A percentile compares a stretch with the other conserved stretches of the same genome.
These are phyloP conservation scores for Epichloe festucae DNA, from an alignment of 2,329 filamentous ascomycete genomes.

Conservation along the genomic window DNA sequence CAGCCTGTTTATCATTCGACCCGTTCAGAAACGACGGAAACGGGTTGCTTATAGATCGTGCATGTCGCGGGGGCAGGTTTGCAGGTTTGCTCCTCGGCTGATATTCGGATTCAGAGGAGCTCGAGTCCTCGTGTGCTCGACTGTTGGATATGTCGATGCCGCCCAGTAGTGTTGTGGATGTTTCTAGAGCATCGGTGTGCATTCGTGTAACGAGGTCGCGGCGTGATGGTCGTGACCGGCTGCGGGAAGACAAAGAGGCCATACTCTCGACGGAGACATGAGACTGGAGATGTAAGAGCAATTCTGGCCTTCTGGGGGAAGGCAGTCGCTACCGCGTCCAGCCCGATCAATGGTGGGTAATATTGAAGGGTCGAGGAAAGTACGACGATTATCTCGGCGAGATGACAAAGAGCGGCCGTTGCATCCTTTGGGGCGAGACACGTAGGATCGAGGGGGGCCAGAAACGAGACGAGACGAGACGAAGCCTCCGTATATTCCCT, in stretches of 20 bases:
- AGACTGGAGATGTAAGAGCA: background rate
- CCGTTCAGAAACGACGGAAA: constrained; percentile 58
- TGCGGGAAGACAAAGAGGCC: constrained; percentile 20
- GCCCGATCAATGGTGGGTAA: background rate
- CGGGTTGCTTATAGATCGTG: constrained; percentile 64
- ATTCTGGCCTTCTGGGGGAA: background rate
- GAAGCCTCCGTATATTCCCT: background rate
- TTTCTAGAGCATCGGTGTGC: constrained; percentile 22
- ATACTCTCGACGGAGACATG: constrained; percentile 10
- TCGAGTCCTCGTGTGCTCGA: constrained; percentile 23
- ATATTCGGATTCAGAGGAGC: constrained; percentile 31
- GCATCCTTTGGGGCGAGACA: constrained; percentile 3
- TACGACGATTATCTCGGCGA: constrained; percentile 2
- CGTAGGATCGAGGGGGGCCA: background rate
- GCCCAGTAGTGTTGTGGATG: constrained; percentile 16
- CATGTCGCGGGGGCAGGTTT: constrained; percentile 14
- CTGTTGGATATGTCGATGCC: constrained; percentile 17
- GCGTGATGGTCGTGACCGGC: constrained; percentile 16
- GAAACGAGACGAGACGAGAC: background rate
- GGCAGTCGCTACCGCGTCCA: background rate
- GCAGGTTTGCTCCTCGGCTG: constrained; percentile 15
- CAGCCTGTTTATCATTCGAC: constrained; percentile 40
- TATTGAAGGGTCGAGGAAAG: constrained; percentile 1
- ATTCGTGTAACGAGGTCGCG: constrained; percentile 24
- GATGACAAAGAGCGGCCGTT: background rate